A percentile compares a stretch with the other conserved stretches of the same genome.
These are phyloP conservation scores for Talaromyces atroroseus DNA, from an alignment of 2,329 filamentous ascomycete genomes.

Conservation along the genomic window DNA sequence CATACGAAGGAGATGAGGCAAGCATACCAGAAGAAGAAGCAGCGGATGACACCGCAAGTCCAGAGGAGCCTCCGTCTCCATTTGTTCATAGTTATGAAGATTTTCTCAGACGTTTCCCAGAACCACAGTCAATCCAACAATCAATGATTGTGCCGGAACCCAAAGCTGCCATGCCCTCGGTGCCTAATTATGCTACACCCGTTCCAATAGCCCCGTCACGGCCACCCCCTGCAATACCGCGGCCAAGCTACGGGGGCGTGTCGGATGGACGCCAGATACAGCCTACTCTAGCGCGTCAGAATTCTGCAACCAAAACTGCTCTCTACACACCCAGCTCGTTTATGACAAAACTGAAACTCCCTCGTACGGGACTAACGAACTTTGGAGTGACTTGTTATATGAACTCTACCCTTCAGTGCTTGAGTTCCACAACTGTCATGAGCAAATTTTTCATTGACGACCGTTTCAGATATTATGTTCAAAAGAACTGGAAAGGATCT, in stretches of 20 bases:
- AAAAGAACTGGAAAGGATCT: slow-evolving; percentile 60
- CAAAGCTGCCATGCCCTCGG: slow-evolving; percentile 25
- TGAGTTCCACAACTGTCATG: slow-evolving; percentile 64
- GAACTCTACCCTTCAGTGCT: slow-evolving; percentile 80
- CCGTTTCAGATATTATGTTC: slow-evolving; percentile 56
- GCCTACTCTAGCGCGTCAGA: slow-evolving; percentile 39
- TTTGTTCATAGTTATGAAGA: slow-evolving; percentile 73
- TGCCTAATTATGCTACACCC: slow-evolving; percentile 30
- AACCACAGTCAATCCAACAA: slow-evolving; percentile 56
- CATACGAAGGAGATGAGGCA: slow-evolving; percentile 37
- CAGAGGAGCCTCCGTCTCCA: slow-evolving; percentile 42
- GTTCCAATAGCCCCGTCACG: slow-evolving; percentile 59
- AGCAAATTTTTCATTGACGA: slow-evolving; percentile 61
- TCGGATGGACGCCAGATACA: slow-evolving; percentile 53
- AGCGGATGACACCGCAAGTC: slow-evolving; percentile 39
- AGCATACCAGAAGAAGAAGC: slow-evolving; percentile 30
- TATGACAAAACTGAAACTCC: slow-evolving; percentile 46
- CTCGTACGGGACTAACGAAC: slow-evolving; percentile 72
- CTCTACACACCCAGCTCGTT: slow-evolving; percentile 38
- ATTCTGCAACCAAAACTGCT: slow-evolving; percentile 40
- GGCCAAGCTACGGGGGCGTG: slow-evolving; percentile 76
- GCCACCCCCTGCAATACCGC: slow-evolving; percentile 62
- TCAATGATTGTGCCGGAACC: slow-evolving; percentile 48
- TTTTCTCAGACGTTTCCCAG: slow-evolving; percentile 75
- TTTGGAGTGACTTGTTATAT: slow-evolving; percentile 84